Evolutionary conservation across 2,329 filamentous ascomycete species (phyloP).

Genomic region (Penicillium polonicum): DNA sequence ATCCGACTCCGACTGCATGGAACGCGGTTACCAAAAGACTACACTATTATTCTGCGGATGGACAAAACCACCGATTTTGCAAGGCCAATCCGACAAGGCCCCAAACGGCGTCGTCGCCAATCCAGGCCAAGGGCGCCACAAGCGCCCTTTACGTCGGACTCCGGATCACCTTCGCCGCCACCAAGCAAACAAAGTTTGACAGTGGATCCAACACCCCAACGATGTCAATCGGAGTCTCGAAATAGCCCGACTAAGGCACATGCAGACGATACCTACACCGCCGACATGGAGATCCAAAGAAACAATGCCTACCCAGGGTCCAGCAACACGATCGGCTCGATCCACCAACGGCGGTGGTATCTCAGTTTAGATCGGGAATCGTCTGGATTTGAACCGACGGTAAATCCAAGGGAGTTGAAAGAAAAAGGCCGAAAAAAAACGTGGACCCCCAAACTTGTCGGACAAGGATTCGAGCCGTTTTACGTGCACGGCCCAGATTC

Average conservation of each 20-base stretch:
- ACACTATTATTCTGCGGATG: slow-evolving; percentile 56
- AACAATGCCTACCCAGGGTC: slow-evolving; percentile 68
- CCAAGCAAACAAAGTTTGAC: background rate
- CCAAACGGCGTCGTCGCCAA: slow-evolving; percentile 24
- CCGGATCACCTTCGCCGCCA: slow-evolving; percentile 18
- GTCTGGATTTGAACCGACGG: slow-evolving; percentile 53
- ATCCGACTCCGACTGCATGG: slow-evolving; percentile 58
- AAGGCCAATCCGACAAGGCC: slow-evolving; percentile 17
- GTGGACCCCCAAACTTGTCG: slow-evolving; percentile 29
- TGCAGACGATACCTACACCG: slow-evolving; percentile 21
- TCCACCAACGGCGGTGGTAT: slow-evolving; percentile 68
- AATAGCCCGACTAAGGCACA: background rate
- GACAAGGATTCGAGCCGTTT: slow-evolving; percentile 56
- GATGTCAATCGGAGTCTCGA: background rate
- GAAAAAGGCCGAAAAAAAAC: slow-evolving; percentile 18
- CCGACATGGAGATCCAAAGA: slow-evolving; percentile 55
- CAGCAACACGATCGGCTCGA: slow-evolving; percentile 62
- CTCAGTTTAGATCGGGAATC: slow-evolving; percentile 60
- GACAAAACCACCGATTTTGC: slow-evolving; percentile 25
- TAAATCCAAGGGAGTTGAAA: background rate
- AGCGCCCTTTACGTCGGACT: slow-evolving; percentile 19
- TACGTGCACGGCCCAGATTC: slow-evolving; percentile 59
- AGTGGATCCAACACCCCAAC: background rate
- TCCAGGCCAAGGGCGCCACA: background rate
- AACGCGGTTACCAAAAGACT: slow-evolving; percentile 52